These are phyloP conservation scores for Cyclocybe aegerita DNA, from an alignment of 768 basidiomycete species.

Conservation along the genomic window DNA sequence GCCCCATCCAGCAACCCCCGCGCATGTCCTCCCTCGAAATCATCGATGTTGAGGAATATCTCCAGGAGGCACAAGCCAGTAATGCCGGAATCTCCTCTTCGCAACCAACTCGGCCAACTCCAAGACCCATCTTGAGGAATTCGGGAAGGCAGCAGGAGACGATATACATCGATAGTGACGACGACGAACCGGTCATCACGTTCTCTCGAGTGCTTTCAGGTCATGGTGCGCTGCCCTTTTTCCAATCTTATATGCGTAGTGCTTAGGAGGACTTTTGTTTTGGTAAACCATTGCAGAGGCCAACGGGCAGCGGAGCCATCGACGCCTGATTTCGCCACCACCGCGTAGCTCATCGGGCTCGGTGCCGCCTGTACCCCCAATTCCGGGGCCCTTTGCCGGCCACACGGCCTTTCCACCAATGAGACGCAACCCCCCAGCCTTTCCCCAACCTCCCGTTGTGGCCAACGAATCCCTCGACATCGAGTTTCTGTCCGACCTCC, in stretches of 20 bases:
- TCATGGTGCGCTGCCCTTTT: slow-evolving; percentile 9
- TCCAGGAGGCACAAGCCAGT: slow-evolving; percentile 1
- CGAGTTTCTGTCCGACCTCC: slow-evolving; percentile 31
- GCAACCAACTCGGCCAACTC: slow-evolving; percentile 7
- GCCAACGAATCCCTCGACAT: slow-evolving; percentile 56
- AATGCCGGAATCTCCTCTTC: neutral
- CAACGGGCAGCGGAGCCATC: slow-evolving; percentile 12
- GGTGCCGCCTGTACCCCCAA: slow-evolving; percentile 58
- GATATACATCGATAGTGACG: slow-evolving; percentile 39
- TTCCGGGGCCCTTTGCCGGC: slow-evolving; percentile 36
- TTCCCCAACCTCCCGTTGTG: slow-evolving; percentile 40
- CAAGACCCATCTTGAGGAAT: slow-evolving; percentile 6
- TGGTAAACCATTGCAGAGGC: slow-evolving; percentile 4
- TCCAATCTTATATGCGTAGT: neutral
- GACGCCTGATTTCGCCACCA: slow-evolving; percentile 38
- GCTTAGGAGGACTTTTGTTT: neutral
- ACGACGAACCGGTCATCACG: slow-evolving; percentile 26
- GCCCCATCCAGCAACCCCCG: slow-evolving; percentile 10
- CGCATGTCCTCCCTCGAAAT: slow-evolving; percentile 34
- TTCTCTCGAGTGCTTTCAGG: slow-evolving; percentile 10
- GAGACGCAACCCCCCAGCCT: slow-evolving; percentile 30
- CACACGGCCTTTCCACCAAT: slow-evolving; percentile 35
- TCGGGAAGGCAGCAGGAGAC: slow-evolving; percentile 23
- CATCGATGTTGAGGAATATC: slow-evolving; percentile 43
- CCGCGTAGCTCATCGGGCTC: slow-evolving; percentile 37